Conservation (phyloP, 1,284 basidiomycete genomes). For the Sphagnurus paluster region DNA sequence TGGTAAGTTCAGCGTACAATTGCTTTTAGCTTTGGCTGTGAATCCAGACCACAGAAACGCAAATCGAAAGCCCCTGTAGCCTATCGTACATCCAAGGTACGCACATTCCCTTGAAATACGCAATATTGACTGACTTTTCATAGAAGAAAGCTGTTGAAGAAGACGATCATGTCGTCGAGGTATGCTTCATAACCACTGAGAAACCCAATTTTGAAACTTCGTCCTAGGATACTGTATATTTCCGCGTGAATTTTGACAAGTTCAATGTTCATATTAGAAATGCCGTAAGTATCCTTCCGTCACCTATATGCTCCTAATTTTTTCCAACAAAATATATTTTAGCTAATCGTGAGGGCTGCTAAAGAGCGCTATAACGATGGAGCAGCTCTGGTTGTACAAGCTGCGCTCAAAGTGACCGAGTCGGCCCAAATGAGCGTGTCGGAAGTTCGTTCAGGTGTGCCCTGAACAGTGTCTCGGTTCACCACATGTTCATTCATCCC, state of each 20-base stretch:
- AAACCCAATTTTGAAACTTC: slow-evolving; percentile 12
- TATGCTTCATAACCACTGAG: slow-evolving; percentile 34
- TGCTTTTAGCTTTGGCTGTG: slow-evolving; percentile 6
- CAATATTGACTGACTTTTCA: slow-evolving; percentile 9
- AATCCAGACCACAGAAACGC: slow-evolving; percentile 50
- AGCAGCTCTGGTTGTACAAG: slow-evolving; percentile 71
- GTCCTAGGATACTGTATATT: slow-evolving; percentile 69
- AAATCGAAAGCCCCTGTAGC: slow-evolving; percentile 51
- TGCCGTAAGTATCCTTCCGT: slow-evolving; percentile 49
- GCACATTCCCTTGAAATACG: slow-evolving; percentile 8
- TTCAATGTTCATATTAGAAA: slow-evolving; percentile 91
- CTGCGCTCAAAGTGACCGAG: slow-evolving; percentile 71
- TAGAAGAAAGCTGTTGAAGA: slow-evolving; percentile 57
- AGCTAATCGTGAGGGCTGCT: slow-evolving; percentile 78
- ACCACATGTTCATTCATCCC: slow-evolving; percentile 13
- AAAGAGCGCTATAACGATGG: slow-evolving; percentile 77
- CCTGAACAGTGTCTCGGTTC: not conserved
- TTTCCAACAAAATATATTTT: too few relatives aligned
- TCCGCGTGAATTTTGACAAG: slow-evolving; percentile 86
- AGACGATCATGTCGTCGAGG: slow-evolving; percentile 61
- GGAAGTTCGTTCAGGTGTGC: slow-evolving; percentile 66
- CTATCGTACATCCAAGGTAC: slow-evolving; percentile 53
- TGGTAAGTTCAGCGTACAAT: slow-evolving; percentile 47
- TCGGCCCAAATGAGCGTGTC: slow-evolving; percentile 58
- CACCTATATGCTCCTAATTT: slow-evolving; percentile 9